Conservation (phyloP, 345 rosid species). For the Carallia brachiata region DNA sequence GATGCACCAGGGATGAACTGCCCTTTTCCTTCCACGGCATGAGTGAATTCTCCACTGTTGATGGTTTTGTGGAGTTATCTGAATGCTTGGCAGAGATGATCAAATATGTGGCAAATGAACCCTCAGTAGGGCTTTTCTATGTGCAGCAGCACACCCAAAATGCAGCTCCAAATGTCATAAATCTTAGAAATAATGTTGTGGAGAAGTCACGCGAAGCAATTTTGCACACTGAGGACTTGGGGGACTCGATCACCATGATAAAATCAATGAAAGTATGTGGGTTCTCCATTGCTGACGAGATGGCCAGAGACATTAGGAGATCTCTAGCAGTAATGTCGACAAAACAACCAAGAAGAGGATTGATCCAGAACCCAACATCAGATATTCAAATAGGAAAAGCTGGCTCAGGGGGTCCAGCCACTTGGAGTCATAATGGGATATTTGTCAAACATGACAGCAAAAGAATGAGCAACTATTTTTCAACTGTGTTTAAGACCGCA, state of each 20-base stretch:
- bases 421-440: conserved; percentile 42
- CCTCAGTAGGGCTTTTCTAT: conserved; percentile 88
- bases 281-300: conserved; percentile 66
- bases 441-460: conserved; percentile 38
- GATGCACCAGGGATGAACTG: conserved; percentile 52
- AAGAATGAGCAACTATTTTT: conserved; percentile 42
- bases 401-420: conserved; percentile 46
- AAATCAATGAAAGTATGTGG: conserved; percentile 88
- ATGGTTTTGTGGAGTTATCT: conserved; percentile 90
- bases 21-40: conserved; percentile 50
- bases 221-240: conserved; percentile 74
- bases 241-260: conserved; percentile 68
- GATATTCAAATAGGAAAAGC: conserved; percentile 43
- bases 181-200: conserved; percentile 49
- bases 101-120: conserved; percentile 85
- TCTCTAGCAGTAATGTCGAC: conserved; percentile 66
- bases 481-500: conserved; percentile 62
- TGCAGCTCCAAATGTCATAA: conserved; percentile 66
- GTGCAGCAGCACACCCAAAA: conserved; percentile 78
- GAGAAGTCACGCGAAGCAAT: conserved; percentile 56
- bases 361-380: conserved; percentile 35
- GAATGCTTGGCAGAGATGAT: conserved; percentile 90
- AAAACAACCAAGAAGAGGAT: conserved; percentile 65
- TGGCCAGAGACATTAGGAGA: conserved; percentile 68
- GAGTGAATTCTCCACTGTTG: conserved; percentile 88